These are phyloP conservation scores for Imleria badia DNA, from an alignment of 768 basidiomycete species.

Conservation along the genomic window DNA sequence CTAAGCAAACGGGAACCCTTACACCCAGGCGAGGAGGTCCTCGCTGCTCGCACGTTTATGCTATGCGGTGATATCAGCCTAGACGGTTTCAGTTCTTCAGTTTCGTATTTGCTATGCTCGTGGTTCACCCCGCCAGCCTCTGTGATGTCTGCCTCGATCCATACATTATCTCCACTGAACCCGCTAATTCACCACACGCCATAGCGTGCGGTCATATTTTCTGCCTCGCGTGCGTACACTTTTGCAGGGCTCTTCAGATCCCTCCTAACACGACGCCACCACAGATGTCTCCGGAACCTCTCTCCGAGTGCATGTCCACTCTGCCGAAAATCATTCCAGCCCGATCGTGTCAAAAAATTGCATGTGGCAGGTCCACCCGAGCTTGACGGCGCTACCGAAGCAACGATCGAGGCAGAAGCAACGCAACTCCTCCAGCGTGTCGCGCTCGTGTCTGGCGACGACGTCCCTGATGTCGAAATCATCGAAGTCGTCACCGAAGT, in stretches of 20 bases:
- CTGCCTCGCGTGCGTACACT: conserved; percentile 56
- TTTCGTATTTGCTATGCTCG: conserved; percentile 46
- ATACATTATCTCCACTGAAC: conserved; percentile 50
- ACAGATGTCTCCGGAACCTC: conserved; percentile 55
- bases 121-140: conserved; percentile 66
- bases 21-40: conserved; percentile 12
- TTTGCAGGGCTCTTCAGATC: conserved; percentile 14
- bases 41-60: conserved; percentile 33
- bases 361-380: conserved; percentile 54
- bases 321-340: conserved; percentile 59
- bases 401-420: conserved; percentile 42
- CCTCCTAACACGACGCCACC: neutral
- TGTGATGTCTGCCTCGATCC: conserved; percentile 77
- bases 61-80: conserved; percentile 34
- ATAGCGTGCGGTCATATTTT: conserved; percentile 80
- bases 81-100: conserved; percentile 19
- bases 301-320: conserved; percentile 59
- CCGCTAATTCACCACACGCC: conserved; percentile 57
- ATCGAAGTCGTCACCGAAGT: conserved; percentile 46
- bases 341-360: conserved; percentile 62
- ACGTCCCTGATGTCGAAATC: conserved; percentile 33
- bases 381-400: conserved; percentile 34
- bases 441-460: conserved; percentile 34
- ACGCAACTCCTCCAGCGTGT: conserved; percentile 37
- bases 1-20: conserved; percentile 27